These are phyloP conservation scores for Salvia miltiorrhiza DNA, from an alignment of 257 asterid species.

Conservation along the genomic window DNA sequence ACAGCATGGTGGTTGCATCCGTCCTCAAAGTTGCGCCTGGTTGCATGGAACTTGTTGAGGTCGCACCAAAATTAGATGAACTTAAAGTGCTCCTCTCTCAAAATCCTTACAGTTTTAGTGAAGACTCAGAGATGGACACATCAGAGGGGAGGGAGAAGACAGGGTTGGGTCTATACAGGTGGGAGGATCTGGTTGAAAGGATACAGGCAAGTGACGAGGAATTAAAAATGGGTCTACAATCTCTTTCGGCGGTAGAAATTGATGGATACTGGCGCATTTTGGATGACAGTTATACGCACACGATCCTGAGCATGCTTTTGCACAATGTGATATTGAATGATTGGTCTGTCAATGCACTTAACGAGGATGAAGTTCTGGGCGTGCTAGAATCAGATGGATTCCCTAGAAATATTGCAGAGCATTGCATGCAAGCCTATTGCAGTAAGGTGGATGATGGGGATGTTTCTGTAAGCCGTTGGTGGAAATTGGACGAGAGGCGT, in stretches of 20 bases:
- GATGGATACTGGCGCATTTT: slow-evolving; percentile 83
- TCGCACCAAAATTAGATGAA: slow-evolving; percentile 82
- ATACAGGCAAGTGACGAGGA: slow-evolving; percentile 88
- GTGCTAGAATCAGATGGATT: slow-evolving; percentile 68
- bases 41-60: slow-evolving; percentile 82
- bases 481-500: slow-evolving; percentile 74
- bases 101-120: slow-evolving; percentile 59
- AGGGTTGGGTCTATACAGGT: slow-evolving; percentile 48
- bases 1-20: slow-evolving; percentile 43
- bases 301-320: slow-evolving; percentile 64
- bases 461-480: slow-evolving; percentile 28
- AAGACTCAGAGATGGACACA: slow-evolving; percentile 54
- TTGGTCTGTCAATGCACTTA: slow-evolving; percentile 61
- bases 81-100: slow-evolving; percentile 73
- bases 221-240: slow-evolving; percentile 52
- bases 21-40: slow-evolving; percentile 77
- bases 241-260: slow-evolving; percentile 68
- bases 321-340: slow-evolving; percentile 55
- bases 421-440: slow-evolving; percentile 63
- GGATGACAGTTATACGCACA: slow-evolving; percentile 57
- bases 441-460: slow-evolving; percentile 45
- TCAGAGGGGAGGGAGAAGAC: slow-evolving; percentile 32
- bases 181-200: slow-evolving; percentile 71
- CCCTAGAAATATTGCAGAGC: slow-evolving; percentile 57
- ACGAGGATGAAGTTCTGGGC: slow-evolving; percentile 62